Conservation (phyloP, 2,329 filamentous ascomycete species). For the Orbilia brochopaga region DNA sequence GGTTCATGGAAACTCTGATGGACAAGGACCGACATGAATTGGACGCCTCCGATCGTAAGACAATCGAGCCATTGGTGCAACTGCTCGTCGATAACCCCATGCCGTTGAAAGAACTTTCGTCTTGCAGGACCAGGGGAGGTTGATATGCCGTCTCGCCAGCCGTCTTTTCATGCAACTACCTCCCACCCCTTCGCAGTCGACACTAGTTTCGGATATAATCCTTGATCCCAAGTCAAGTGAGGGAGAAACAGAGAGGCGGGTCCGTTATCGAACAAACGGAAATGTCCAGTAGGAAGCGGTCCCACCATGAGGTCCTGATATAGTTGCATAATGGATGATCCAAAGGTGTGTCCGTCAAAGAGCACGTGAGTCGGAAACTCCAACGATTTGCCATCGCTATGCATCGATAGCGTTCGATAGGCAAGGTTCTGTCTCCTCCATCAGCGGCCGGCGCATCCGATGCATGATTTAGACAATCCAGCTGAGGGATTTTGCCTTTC, state of each 20-base stretch:
- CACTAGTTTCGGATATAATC: constrained; percentile 51
- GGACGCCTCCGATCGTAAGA: constrained; percentile 49
- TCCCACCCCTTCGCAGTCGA: constrained; percentile 41
- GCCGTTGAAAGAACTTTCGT: constrained; percentile 47
- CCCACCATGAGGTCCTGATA: constrained; percentile 36
- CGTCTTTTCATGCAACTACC: constrained; percentile 48
- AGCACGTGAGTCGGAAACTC: constrained; percentile 50
- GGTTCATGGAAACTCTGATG: constrained; percentile 50
- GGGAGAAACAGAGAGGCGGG: constrained; percentile 39
- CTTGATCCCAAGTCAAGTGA: constrained; percentile 50
- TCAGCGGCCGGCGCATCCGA: constrained; percentile 49
- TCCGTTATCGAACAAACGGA: constrained; percentile 45
- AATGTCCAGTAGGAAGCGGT: constrained; percentile 47
- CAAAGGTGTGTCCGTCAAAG: constrained; percentile 43
- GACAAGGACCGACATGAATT: constrained; percentile 42
- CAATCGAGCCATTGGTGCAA: constrained; percentile 50
- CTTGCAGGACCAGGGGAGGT: constrained; percentile 50
- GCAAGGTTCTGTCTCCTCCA: constrained; percentile 36
- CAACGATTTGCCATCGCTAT: constrained; percentile 50
- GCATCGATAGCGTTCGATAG: constrained; percentile 34
- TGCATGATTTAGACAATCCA: constrained; percentile 50
- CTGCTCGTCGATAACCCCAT: constrained; percentile 50
- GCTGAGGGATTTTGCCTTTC: constrained; percentile 50
- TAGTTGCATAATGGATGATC: constrained; percentile 49
- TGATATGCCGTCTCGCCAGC: constrained; percentile 50